Conservation (phyloP, 352 stramenopile species). For the Pythium sp. region DNA sequence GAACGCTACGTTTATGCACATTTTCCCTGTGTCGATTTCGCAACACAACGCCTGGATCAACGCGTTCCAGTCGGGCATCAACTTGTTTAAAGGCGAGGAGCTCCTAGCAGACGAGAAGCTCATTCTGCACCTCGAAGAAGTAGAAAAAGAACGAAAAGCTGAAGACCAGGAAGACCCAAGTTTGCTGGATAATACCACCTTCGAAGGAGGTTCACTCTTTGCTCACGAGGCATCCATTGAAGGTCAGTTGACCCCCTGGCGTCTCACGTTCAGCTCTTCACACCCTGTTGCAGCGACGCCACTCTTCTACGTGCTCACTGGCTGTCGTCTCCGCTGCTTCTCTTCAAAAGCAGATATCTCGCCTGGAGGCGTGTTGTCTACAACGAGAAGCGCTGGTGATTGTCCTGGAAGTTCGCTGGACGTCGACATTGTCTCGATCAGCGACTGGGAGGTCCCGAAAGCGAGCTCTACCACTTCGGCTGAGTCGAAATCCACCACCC, state of each 20-base stretch:
- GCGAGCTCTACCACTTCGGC: neutral
- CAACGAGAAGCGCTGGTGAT: neutral
- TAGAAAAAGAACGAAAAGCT: conserved; percentile 19
- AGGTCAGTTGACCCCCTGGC: conserved; percentile 43
- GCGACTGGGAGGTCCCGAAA: conserved; percentile 40
- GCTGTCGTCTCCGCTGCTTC: conserved; percentile 31
- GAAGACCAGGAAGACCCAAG: neutral
- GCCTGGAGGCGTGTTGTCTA: neutral
- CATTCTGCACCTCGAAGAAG: conserved; percentile 39
- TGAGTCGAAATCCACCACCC: neutral
- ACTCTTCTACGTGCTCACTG: conserved; percentile 41
- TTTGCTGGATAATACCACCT: neutral
- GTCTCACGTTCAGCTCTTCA: conserved; percentile 14
- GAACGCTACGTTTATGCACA: conserved; percentile 25
- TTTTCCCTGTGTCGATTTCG: conserved; percentile 35
- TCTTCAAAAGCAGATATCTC: conserved; percentile 16
- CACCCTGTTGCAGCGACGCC: neutral
- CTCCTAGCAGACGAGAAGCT: conserved; percentile 51
- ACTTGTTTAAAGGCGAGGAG: conserved; percentile 49
- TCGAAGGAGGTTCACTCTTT: conserved; percentile 14
- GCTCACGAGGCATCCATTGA: conserved; percentile 45
- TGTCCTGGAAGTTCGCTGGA: conserved; percentile 19
- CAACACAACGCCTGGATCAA: conserved; percentile 43
- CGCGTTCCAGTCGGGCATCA: conserved; percentile 34
- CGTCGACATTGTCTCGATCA: conserved; percentile 35